Percentiles rank a stretch among this genome's conserved stretches.
Evolutionary conservation across 164 flowering plant genomes (phyloP).

Genomic region (Malania oleifera): DNA sequence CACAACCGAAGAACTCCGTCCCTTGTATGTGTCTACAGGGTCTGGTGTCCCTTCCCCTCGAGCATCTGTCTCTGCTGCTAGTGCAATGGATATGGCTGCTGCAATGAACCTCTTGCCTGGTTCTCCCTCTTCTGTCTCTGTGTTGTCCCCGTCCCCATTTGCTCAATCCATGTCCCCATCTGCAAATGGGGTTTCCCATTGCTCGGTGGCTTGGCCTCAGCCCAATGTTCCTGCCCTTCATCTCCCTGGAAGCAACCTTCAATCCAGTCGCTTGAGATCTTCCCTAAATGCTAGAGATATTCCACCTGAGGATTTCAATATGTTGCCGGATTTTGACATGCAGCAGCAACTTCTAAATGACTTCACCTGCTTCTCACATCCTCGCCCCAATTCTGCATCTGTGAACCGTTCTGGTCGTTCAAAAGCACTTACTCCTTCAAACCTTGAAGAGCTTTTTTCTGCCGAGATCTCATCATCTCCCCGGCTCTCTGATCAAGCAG

Average conservation of each 20-base stretch:
- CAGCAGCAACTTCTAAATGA: conserved; percentile 26
- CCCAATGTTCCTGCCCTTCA: conserved; percentile 33
- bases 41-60: conserved; percentile 54
- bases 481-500: conserved; percentile 12
- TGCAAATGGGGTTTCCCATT: conserved; percentile 20
- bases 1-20: conserved; percentile 51
- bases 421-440: conserved; percentile 15
- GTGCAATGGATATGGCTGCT: conserved; percentile 36
- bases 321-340: conserved; percentile 18
- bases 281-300: conserved; percentile 42
- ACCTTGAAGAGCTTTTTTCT: conserved; percentile 18
- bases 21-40: conserved; percentile 51
- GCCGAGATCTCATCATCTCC: conserved; percentile 14
- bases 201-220: conserved; percentile 37
- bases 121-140: conserved; percentile 30
- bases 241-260: conserved; percentile 35
- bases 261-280: conserved; percentile 39
- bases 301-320: conserved; percentile 20
- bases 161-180: conserved; percentile 38
- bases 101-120: conserved; percentile 36
- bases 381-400: conserved; percentile 12
- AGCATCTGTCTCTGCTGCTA: conserved; percentile 25
- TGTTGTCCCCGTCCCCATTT: conserved; percentile 28
- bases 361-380: conserved; percentile 17
- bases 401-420: conserved; percentile 9